These are phyloP conservation scores for Physcomitrellopsis africana DNA, from an alignment of 225 moss, liverwort and hornwort genomes.

Conservation along the genomic window DNA sequence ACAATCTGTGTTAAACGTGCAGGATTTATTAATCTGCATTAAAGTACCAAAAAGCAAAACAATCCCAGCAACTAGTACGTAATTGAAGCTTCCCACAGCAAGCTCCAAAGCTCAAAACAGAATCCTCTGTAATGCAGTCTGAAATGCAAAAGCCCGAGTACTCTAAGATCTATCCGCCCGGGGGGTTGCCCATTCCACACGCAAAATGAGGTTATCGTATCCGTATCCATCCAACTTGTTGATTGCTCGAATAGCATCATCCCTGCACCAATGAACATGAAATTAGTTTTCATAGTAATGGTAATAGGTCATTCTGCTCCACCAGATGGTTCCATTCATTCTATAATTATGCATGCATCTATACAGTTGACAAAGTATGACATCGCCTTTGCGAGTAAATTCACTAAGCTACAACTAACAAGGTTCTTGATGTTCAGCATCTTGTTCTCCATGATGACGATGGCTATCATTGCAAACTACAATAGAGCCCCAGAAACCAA, in stretches of 20 bases:
- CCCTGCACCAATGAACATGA: conserved; percentile 48
- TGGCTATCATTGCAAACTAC: too few relatives aligned
- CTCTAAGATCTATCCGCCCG: conserved; percentile 78
- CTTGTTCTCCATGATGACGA: too few relatives aligned
- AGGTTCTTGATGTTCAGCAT: too few relatives aligned
- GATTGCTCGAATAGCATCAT: conserved; percentile 92
- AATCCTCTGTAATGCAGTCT: conserved; percentile 15
- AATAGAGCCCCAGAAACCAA: too few relatives aligned
- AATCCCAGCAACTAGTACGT: conserved; percentile 23
- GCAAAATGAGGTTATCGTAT: conserved; percentile 93
- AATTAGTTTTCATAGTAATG: background rate
- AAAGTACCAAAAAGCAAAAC: conserved; percentile 3
- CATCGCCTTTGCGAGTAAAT: too few relatives aligned
- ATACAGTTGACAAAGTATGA: background rate
- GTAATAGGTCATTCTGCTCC: background rate
- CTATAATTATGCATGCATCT: background rate
- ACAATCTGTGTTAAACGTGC: conserved; percentile 20
- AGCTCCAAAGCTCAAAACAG: conserved; percentile 25
- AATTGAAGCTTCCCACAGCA: conserved; percentile 31
- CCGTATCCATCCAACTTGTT: conserved; percentile 95
- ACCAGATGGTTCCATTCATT: background rate
- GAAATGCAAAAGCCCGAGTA: conserved; percentile 26
- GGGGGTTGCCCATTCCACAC: conserved; percentile 97
- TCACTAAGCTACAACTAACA: too few relatives aligned
- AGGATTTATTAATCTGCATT: conserved; percentile 28